phyloP scores from a whole-genome alignment of 108 stramenopile species.

The Parietichytrium sp. region DNA sequence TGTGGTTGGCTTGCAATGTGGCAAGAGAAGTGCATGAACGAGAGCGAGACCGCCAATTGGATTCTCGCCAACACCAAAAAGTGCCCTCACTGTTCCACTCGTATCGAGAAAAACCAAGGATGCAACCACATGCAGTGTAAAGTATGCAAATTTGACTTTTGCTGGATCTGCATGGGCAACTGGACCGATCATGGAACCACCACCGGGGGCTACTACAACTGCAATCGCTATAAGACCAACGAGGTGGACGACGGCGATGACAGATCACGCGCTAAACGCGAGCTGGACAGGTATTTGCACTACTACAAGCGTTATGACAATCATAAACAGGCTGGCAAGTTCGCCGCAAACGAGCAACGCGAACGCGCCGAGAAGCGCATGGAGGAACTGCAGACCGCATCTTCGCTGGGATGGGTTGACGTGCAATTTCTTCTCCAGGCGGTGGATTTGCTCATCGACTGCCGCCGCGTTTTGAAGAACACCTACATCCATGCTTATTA shows the following conservation, averaged over 20 bases:
- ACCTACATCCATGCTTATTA: constrained; percentile 87
- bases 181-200: constrained; percentile 92
- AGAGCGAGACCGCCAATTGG: constrained; percentile 97
- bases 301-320: constrained; percentile 95
- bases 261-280: constrained; percentile 80
- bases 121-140: constrained; percentile 95
- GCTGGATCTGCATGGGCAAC: constrained; percentile 97
- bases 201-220: constrained; percentile 98
- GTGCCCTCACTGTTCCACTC: constrained; percentile 91
- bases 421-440: constrained; percentile 95
- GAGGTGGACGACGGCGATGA: constrained; percentile 55
- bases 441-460: constrained; percentile 91
- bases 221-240: constrained; percentile 73
- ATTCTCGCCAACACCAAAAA: constrained; percentile 95
- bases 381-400: constrained; percentile 81
- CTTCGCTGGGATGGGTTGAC: constrained; percentile 75
- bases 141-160: constrained; percentile 80
- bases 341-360: constrained; percentile 77
- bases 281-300: constrained; percentile 96
- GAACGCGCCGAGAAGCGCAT: constrained; percentile 81
- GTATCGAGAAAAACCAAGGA: constrained; percentile 99
- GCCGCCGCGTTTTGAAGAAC: constrained; percentile 93
- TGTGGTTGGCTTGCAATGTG: constrained; percentile 78
- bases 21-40: constrained; percentile 90
- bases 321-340: constrained; percentile 83